A percentile compares a stretch with the other conserved stretches of the same genome.
phyloP scores from a whole-genome alignment of 768 basidiomycete genomes.

The Imleria badia region DNA sequence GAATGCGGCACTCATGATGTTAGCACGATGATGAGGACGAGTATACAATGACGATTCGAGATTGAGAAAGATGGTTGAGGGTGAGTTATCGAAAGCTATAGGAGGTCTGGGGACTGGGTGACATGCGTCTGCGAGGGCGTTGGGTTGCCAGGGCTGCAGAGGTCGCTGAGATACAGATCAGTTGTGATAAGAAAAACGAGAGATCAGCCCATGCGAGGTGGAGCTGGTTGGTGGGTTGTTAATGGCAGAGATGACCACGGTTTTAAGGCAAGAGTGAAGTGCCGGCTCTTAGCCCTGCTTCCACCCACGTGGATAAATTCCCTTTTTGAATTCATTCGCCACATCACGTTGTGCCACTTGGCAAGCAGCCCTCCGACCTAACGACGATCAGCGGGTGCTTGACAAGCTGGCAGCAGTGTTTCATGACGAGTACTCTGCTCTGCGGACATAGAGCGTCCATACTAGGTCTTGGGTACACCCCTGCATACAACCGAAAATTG shows the following conservation, averaged over 20 bases:
- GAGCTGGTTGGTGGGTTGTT: not conserved
- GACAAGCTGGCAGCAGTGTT: not conserved
- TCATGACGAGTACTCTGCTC: too few species aligned
- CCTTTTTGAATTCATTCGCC: not conserved
- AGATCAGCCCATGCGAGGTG: conserved; percentile 20
- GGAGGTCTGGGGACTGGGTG: conserved; percentile 3
- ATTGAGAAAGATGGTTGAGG: not conserved
- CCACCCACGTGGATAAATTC: conserved; percentile 10
- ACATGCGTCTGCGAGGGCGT: conserved; percentile 24
- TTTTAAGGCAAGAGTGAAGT: conserved; percentile 7
- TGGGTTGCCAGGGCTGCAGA: conserved; percentile 20
- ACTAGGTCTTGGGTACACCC: not conserved
- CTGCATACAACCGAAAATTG: not conserved
- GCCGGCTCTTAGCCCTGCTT: conserved; percentile 10
- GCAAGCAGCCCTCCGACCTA: too few species aligned
- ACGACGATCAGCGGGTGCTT: not conserved
- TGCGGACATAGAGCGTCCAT: conserved; percentile 19
- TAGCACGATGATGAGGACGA: not conserved
- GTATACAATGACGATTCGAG: conserved; percentile 1
- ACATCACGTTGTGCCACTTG: not conserved
- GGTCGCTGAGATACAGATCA: not conserved
- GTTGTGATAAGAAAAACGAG: not conserved
- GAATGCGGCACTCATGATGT: conserved; percentile 47
- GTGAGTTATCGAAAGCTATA: conserved; percentile 12
- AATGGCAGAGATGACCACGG: not conserved